Evolutionary conservation across 257 asterid species (phyloP), one percentile per base, ranked within the genome.

Genomic region (Lithospermum erythrorhizon): DNA sequence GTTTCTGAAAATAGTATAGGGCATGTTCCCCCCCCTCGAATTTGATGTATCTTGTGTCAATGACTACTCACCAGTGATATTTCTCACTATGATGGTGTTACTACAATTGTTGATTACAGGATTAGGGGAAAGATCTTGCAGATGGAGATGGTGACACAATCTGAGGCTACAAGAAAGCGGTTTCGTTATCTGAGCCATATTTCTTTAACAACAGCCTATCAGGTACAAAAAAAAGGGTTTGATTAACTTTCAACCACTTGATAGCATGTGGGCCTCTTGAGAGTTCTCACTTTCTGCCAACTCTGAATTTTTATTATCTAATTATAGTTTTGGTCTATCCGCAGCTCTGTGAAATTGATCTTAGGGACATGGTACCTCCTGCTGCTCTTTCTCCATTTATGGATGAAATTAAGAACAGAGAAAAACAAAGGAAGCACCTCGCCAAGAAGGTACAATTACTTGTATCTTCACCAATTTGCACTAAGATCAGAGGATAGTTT

Each of bases 161-260:
- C 96, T 32, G 98, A 91, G 78, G 85, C 83, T 57, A 75, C 80
- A 70, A 86, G 96, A 73, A 84, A 86, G 70, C 95, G 95, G 61
- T 91, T 83, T 68, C 96, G 96, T 66, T 88, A 78, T 81, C 67
- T 91, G 73, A 88, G 98, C 79, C 98, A 91, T 81, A 80, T 91
- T 70, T 82, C 98, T 73, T 76, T 90, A 77, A 84, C 98, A 69
- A 83, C 98, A 62, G 79, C 89, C 45, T 86, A 84, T 77, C 95
- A 91, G 95, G 98, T 87, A 62, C 32, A 51, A 29, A 47, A 29
- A 29, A n/a, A 6, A 57, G 58, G 52, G 5, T 25, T 54, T 49
- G 20, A 8, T 9, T 14, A 3, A 55, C 1, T 5, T 14, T 30
- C 19, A 11, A 19, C 0, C 49, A 20, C 14, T 51, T 19, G 21